These are phyloP conservation scores for Gamarada debralockiae DNA, from an alignment of 495 filamentous ascomycete species.

Conservation along the genomic window DNA sequence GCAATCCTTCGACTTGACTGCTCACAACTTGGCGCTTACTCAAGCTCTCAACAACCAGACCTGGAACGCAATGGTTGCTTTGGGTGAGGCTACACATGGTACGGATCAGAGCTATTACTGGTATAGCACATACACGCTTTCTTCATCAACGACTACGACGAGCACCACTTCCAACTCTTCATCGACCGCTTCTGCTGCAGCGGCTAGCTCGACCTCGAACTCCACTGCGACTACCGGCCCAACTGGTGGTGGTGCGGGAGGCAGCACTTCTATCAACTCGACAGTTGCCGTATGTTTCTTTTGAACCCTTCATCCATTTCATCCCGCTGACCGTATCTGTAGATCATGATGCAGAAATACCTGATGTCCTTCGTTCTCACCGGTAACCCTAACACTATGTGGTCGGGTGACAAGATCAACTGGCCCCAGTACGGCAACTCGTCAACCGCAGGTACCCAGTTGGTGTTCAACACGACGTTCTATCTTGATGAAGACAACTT, in stretches of 20 bases:
- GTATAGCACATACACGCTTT: slow-evolving; percentile 31
- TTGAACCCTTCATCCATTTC: too few relatives aligned
- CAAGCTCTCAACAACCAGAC: slow-evolving; percentile 31
- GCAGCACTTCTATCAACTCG: slow-evolving; percentile 9
- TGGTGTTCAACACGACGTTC: slow-evolving; percentile 32
- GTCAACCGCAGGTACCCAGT: slow-evolving; percentile 17
- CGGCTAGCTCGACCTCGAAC: background rate
- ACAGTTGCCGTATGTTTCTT: slow-evolving; percentile 19
- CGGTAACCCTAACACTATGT: slow-evolving; percentile 31
- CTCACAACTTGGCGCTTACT: slow-evolving; percentile 30
- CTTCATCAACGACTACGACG: slow-evolving; percentile 5
- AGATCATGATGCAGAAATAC: slow-evolving; percentile 30
- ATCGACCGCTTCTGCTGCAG: too few relatives aligned
- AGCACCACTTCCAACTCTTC: slow-evolving; percentile 4
- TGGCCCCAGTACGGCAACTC: slow-evolving; percentile 30
- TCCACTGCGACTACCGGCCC: slow-evolving; percentile 4
- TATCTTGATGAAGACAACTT: slow-evolving; percentile 29
- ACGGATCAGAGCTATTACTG: slow-evolving; percentile 35
- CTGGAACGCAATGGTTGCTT: slow-evolving; percentile 30
- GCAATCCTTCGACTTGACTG: slow-evolving; percentile 33
- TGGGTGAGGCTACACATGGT: slow-evolving; percentile 30
- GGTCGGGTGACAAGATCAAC: slow-evolving; percentile 30
- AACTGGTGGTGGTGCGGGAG: slow-evolving; percentile 1
- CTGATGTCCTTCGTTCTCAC: slow-evolving; percentile 32
- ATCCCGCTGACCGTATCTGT: too few relatives aligned